Percentiles rank a stretch among this genome's conserved stretches.
phyloP scores from a whole-genome alignment of 2,329 filamentous ascomycete genomes.

The Didymella pomorum region DNA sequence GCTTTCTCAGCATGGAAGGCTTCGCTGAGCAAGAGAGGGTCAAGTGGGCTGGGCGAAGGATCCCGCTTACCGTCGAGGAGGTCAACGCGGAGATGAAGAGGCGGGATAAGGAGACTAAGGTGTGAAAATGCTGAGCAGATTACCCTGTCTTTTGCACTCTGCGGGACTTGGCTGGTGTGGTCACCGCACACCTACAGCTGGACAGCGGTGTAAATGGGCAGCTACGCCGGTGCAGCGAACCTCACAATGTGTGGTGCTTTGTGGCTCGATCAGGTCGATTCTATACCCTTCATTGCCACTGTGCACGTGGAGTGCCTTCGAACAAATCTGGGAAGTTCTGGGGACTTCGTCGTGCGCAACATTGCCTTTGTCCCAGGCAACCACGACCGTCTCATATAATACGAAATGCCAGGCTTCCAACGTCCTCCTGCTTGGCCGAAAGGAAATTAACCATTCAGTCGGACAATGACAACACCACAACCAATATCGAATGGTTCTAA shows the following conservation, averaged over 20 bases:
- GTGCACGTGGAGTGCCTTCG: not conserved
- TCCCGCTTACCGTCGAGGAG: conserved; percentile 66
- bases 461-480: not conserved
- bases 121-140: not conserved
- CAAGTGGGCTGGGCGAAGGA: conserved; percentile 59
- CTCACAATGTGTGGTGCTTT: conserved; percentile 1
- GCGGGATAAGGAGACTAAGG: conserved; percentile 38
- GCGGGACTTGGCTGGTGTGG: not conserved
- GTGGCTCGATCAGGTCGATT: not conserved
- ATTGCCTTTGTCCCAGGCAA: conserved; percentile 12
- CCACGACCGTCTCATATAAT: not conserved
- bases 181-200: not conserved
- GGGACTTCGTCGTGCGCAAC: not conserved
- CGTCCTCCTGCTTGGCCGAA: not conserved
- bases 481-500: not conserved
- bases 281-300: conserved; percentile 1
- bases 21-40: conserved; percentile 69
- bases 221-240: not conserved
- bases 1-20: conserved; percentile 77
- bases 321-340: not conserved
- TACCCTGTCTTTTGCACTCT: not conserved
- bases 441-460: not conserved
- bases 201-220: not conserved
- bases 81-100: conserved; percentile 69
- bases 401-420: not conserved